These are phyloP conservation scores for Scedosporium apiospermum DNA, from an alignment of 2,329 filamentous ascomycete genomes.

Conservation along the genomic window DNA sequence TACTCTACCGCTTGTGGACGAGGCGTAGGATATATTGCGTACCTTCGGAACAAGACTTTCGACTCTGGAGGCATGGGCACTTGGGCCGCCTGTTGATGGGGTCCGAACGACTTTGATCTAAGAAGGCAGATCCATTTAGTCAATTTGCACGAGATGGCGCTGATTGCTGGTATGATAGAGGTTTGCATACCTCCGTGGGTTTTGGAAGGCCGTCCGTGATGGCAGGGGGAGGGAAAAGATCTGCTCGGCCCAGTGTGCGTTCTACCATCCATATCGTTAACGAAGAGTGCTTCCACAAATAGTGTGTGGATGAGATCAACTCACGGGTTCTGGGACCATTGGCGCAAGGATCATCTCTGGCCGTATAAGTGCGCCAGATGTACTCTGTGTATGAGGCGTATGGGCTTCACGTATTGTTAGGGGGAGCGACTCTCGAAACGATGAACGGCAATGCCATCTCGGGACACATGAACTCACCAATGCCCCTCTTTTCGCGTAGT, in stretches of 20 bases:
- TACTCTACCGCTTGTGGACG: neutral
- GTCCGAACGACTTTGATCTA: conserved; percentile 38
- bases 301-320: neutral
- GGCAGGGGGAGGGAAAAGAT: conserved; percentile 48
- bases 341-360: neutral
- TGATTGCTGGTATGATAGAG: neutral
- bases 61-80: conserved; percentile 35
- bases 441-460: neutral
- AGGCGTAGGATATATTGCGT: conserved; percentile 11
- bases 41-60: conserved; percentile 47
- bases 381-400: neutral
- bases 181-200: conserved; percentile 21
- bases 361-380: neutral
- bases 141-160: neutral
- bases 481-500: conserved; percentile 42
- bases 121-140: neutral
- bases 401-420: neutral
- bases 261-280: conserved; percentile 22
- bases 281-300: conserved; percentile 3
- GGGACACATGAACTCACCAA: conserved; percentile 28
- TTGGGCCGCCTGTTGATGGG: conserved; percentile 21
- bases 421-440: neutral
- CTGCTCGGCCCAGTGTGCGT: conserved; percentile 49
- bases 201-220: conserved; percentile 38
- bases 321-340: neutral